phyloP scores from a whole-genome alignment of 2,329 filamentous ascomycete genomes.

The Botrytis sinoallii region DNA sequence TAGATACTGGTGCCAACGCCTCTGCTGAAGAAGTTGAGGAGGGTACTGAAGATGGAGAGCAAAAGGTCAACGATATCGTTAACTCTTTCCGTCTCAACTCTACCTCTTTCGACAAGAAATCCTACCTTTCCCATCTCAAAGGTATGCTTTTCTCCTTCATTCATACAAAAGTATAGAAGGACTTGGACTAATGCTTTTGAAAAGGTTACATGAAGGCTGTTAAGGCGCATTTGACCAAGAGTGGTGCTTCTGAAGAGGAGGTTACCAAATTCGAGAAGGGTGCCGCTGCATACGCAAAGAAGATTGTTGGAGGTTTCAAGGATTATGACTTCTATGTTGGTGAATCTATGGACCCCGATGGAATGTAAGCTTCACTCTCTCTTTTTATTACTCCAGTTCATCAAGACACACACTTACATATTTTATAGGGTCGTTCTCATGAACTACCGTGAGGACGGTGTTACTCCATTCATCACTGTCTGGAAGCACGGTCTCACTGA shows the following conservation, averaged over 20 bases:
- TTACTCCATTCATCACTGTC: conserved; percentile 82
- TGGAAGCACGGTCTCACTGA: conserved; percentile 93
- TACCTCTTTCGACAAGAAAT: conserved; percentile 83
- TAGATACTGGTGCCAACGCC: conserved; percentile 91
- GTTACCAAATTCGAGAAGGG: conserved; percentile 78
- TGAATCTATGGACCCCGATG: conserved; percentile 88
- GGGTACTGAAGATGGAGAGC: conserved; percentile 62
- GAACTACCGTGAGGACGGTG: conserved; percentile 96
- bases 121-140: conserved; percentile 81
- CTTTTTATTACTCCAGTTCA: neutral
- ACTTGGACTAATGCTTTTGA: neutral
- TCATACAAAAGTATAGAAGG: conserved; percentile 9
- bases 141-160: conserved; percentile 48
- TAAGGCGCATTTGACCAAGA: conserved; percentile 57
- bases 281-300: conserved; percentile 73
- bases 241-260: conserved; percentile 57
- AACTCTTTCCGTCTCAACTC: conserved; percentile 84
- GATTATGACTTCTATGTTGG: conserved; percentile 94
- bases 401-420: conserved; percentile 12
- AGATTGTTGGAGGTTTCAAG: conserved; percentile 80
- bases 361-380: conserved; percentile 65
- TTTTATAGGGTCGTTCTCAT: conserved; percentile 73
- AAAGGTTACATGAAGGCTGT: conserved; percentile 88
- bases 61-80: conserved; percentile 89
- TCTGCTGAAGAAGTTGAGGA: conserved; percentile 82